Evolutionary conservation across 768 basidiomycete species (phyloP), one percentile per base, ranked within the genome.

Genomic region (Mycena olivaceomarginata): DNA sequence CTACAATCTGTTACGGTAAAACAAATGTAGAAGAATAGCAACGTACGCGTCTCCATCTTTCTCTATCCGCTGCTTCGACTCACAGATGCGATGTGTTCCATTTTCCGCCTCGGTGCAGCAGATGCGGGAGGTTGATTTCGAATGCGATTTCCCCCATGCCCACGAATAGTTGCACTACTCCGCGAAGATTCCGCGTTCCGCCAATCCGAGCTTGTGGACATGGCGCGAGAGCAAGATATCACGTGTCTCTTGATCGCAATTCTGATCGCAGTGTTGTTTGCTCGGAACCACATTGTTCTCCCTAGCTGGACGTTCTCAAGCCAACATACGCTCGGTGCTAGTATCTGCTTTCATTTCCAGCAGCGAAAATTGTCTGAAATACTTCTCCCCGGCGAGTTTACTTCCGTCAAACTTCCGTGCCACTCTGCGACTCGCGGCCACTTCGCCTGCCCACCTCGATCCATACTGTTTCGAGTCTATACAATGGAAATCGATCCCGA

Each of bases 41-140:
- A 66, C 95, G 90, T 84, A 96, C 95, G 90, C 89, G 85, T 95
- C 93, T 51, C 95, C 94, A 75, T 92, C 94, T 79, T 91, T 92
- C 79, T 93, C 93, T 37, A 82, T 12, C 95, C 94, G 78, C 95
- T 93, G 80, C 94, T 95, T 53, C 95, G 89, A 81, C 95, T 96
- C 63, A 95, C 91, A 2, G 94, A 94, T 2, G 94, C 89, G 64
- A 96, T 90, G 66, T 90, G 85, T 74, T 94, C 91, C 92, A 95
- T 93, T 59, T 86, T 89, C 66, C 86, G 79, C 74, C 80, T 81
- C 18, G 79, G 75, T 31, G 56, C 51, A 41, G 65, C 41, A 25
- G 48, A 13, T 40, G 20, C 65, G 5, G 70, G 6, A 15, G 31
- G 65, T 9, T 45, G 65, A 1, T 59, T 9, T 20, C 41, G 25